Percentiles rank a stretch among this genome's conserved stretches.
These are phyloP conservation scores for Chlorella vulgaris DNA, from an alignment of 139 green algal species.

Conservation along the genomic window DNA sequence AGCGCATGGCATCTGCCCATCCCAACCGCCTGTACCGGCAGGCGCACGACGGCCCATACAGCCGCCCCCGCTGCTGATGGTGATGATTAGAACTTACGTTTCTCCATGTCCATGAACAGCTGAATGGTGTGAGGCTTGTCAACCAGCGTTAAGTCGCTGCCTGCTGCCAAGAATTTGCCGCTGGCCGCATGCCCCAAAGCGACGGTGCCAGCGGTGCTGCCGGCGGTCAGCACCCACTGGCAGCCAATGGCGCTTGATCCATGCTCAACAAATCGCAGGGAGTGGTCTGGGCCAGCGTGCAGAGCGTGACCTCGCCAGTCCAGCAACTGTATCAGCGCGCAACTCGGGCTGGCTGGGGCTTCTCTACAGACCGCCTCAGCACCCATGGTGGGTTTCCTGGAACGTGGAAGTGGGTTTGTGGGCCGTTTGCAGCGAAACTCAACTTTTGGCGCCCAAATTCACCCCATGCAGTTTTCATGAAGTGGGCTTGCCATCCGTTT, in stretches of 20 bases:
- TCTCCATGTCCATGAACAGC: slow-evolving; percentile 23
- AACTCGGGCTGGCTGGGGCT: not conserved
- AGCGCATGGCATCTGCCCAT: not conserved
- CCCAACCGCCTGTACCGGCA: not conserved
- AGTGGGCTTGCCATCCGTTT: too few relatives aligned
- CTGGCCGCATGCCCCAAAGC: not conserved
- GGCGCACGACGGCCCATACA: too few relatives aligned
- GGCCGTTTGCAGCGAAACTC: too few relatives aligned
- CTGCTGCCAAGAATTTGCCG: not conserved
- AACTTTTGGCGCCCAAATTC: too few relatives aligned
- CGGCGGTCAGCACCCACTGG: too few relatives aligned
- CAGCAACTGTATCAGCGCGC: not conserved
- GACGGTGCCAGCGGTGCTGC: too few relatives aligned
- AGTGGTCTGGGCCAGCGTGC: not conserved
- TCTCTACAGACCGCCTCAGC: not conserved
- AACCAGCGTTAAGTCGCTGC: not conserved
- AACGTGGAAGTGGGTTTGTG: too few relatives aligned
- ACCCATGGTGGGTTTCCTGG: too few relatives aligned
- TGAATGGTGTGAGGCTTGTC: not conserved
- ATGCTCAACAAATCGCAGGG: not conserved
- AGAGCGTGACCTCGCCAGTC: not conserved
- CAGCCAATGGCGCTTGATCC: too few relatives aligned
- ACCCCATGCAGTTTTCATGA: too few relatives aligned
- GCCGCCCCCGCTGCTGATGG: not conserved
- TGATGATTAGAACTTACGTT: slow-evolving; percentile 14